These are phyloP conservation scores for Shiraia sp. DNA, from an alignment of 2,329 filamentous ascomycete species.

Conservation along the genomic window DNA sequence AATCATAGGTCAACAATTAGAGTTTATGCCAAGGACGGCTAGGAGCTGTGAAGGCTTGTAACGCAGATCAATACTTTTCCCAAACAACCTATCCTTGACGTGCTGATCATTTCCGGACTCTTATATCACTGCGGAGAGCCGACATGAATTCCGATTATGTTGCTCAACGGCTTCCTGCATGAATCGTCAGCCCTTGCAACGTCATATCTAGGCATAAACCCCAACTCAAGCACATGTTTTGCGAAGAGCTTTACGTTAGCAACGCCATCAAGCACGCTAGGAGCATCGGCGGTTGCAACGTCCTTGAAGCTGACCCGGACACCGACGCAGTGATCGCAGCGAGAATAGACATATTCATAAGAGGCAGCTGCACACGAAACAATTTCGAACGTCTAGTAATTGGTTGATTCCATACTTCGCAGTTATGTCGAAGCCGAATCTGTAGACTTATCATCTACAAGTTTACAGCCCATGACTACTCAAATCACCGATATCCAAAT, in stretches of 20 bases:
- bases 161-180: slow-evolving; percentile 3
- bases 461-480: too few species aligned
- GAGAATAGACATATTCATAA: too few species aligned
- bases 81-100: slow-evolving; percentile 6
- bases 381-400: too few species aligned
- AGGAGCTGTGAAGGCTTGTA: slow-evolving; percentile 8
- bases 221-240: slow-evolving; percentile 4
- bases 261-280: slow-evolving; percentile 1
- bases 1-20: slow-evolving; percentile 10
- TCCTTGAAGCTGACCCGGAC: slow-evolving; percentile 12
- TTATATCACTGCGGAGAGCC: slow-evolving; percentile 29
- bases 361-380: too few species aligned
- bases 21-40: slow-evolving; percentile 6
- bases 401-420: too few species aligned
- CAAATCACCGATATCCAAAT: too few species aligned
- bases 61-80: slow-evolving; percentile 9
- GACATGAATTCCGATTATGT: slow-evolving; percentile 21
- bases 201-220: slow-evolving; percentile 6
- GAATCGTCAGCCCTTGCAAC: slow-evolving; percentile 3
- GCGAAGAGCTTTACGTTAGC: background rate
- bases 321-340: too few species aligned
- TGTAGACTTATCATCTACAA: too few species aligned
- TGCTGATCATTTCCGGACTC: slow-evolving; percentile 3
- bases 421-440: too few species aligned
- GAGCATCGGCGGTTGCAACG: slow-evolving; percentile 10